phyloP scores from a whole-genome alignment of 768 basidiomycete genomes.

The Trametes cubensis region DNA sequence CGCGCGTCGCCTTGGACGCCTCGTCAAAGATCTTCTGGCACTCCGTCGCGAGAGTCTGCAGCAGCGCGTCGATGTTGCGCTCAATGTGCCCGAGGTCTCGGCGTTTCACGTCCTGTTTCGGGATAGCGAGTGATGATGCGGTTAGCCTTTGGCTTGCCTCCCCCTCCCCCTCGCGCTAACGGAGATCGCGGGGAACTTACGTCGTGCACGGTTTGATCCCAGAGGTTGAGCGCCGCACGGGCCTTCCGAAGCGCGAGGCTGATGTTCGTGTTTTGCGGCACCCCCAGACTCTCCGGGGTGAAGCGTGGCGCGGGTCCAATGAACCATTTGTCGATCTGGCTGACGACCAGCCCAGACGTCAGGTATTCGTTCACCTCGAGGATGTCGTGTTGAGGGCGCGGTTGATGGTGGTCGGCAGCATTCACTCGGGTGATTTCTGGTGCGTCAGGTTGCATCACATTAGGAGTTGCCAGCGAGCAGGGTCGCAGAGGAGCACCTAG shows the following conservation, averaged over 20 bases:
- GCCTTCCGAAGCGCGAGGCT: slow-evolving; percentile 15
- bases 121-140: slow-evolving; percentile 1
- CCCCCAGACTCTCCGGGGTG: slow-evolving; percentile 50
- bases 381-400: slow-evolving; percentile 62
- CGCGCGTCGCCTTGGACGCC: slow-evolving; percentile 63
- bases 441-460: slow-evolving; percentile 5
- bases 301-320: slow-evolving; percentile 61
- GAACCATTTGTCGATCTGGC: slow-evolving; percentile 81
- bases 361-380: slow-evolving; percentile 83
- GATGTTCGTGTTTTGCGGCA: slow-evolving; percentile 36
- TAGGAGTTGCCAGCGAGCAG: slow-evolving; percentile 4
- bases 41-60: slow-evolving; percentile 59
- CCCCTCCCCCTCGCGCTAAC: neutral
- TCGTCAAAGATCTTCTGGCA: slow-evolving; percentile 65
- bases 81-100: slow-evolving; percentile 61
- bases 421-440: slow-evolving; percentile 55
- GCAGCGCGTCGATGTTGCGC: slow-evolving; percentile 67
- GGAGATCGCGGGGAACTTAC: slow-evolving; percentile 20
- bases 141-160: slow-evolving; percentile 7
- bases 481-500: neutral
- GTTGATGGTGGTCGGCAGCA: slow-evolving; percentile 51
- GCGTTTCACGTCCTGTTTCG: slow-evolving; percentile 47
- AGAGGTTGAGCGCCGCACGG: slow-evolving; percentile 20
- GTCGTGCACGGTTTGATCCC: slow-evolving; percentile 35
- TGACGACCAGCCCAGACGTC: slow-evolving; percentile 66